Evolutionary conservation across 2,329 filamentous ascomycete genomes (phyloP).

Genomic region (Trichophyton mentagrophytes): DNA sequence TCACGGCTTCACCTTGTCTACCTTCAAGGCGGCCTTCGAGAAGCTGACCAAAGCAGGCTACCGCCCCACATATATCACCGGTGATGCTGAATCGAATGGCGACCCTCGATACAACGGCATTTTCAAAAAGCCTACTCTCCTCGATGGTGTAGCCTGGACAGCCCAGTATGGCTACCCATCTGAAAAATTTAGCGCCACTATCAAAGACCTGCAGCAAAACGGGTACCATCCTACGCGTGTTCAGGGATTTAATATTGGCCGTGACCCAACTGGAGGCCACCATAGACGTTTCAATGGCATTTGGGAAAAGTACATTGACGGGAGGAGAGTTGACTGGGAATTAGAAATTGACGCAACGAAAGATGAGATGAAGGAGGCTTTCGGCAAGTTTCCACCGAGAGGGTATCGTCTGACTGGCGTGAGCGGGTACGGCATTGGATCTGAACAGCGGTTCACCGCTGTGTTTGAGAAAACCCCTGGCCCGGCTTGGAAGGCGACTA

Average conservation of each 20-base stretch:
- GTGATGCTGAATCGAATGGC: not conserved
- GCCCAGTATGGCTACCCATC: conserved; percentile 7
- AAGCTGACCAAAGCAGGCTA: conserved; percentile 6
- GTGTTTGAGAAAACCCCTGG: conserved; percentile 6
- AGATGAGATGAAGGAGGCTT: not conserved
- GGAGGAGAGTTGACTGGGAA: not conserved
- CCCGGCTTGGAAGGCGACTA: conserved; percentile 5
- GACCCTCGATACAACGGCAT: conserved; percentile 8
- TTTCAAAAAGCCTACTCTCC: conserved; percentile 5
- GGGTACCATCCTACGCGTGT: conserved; percentile 4
- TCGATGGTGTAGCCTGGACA: conserved; percentile 1
- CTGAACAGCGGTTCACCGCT: conserved; percentile 1
- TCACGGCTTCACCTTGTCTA: conserved; percentile 5
- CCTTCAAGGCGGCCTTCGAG: conserved; percentile 8
- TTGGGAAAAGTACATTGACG: conserved; percentile 6
- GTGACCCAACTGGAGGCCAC: not conserved
- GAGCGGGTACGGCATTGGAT: not conserved
- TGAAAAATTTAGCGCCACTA: conserved; percentile 5
- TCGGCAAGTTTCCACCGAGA: not conserved
- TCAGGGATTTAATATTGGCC: not conserved
- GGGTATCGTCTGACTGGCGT: not conserved
- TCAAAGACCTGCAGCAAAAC: conserved; percentile 3
- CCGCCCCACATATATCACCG: conserved; percentile 8
- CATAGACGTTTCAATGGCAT: conserved; percentile 6
- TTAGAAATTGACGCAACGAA: not conserved